phyloP scores from a whole-genome alignment of 225 moss, liverwort and hornwort genomes.

The Thuidium tamariscinum region DNA sequence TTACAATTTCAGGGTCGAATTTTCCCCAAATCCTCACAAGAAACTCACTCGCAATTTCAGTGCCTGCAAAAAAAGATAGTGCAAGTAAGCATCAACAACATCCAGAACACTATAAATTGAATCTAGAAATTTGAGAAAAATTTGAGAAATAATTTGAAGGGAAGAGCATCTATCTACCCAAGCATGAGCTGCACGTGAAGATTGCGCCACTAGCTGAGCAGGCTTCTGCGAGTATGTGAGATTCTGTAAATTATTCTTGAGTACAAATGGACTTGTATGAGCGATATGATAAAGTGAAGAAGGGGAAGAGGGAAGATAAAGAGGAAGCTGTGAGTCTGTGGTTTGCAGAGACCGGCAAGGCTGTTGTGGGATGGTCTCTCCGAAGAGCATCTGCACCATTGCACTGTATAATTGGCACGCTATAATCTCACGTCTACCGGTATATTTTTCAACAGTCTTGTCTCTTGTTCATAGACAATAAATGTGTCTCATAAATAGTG shows the following conservation, averaged over 20 bases:
- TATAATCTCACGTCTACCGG: not conserved
- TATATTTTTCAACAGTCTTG: not conserved
- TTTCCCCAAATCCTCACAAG: not conserved
- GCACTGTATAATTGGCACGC: not conserved
- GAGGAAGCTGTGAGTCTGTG: not conserved
- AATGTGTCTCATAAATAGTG: not conserved
- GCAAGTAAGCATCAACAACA: not conserved
- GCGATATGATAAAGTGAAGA: not conserved
- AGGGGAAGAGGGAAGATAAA: not conserved
- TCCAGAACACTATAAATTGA: not conserved
- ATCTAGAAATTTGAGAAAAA: not conserved
- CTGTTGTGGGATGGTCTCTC: not conserved
- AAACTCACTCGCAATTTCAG: not conserved
- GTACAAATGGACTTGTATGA: not conserved
- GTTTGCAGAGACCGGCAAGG: not conserved
- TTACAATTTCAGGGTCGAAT: not conserved
- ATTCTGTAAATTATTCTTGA: not conserved
- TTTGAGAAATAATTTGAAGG: not conserved
- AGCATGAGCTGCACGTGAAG: not conserved
- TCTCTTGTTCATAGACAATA: not conserved
- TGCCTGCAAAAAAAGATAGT: not conserved
- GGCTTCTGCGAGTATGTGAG: not conserved
- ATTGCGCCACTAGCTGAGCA: not conserved
- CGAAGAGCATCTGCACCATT: not conserved
- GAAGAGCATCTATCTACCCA: not conserved